Evolutionary conservation across 768 basidiomycete genomes (phyloP), one percentile per base, ranked within the genome.

Genomic region (Chalciporus chontae): DNA sequence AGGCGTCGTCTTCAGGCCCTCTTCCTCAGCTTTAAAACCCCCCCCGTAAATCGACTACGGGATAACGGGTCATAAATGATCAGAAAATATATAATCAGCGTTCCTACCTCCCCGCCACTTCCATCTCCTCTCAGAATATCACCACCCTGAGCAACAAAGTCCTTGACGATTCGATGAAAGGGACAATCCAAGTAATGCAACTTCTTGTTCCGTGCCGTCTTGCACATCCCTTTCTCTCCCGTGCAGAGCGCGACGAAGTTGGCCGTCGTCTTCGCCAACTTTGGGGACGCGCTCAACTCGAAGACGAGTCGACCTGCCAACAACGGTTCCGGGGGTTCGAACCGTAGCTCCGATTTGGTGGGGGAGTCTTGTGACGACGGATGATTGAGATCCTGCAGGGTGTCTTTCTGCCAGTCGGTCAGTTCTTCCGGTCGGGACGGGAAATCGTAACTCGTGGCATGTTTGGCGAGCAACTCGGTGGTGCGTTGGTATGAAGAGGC

Each of bases 71-170:
- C 39, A 53, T 40, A 49, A 45, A 43, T 49, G 18, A 42, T 43
- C 39, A 24, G 31, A 34, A 15, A 24, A 17, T 34, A 26, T 26
- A 26, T 34, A 26, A 38, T 47, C 36, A 46, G 24, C 38, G 38
- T 36, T 64, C 66, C 54, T 61, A 80, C 73, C 74, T 81, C 79
- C 13, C 80, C 80, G 1, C 78, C 77, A 44, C 69, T 73, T 29
- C 79, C 79, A 56, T 80, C 79, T 5, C 73, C 71, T 39, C 78
- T 59, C 18, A 77, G 78, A 34, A 79, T 65, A 56, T 81, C 78
- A 6, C 78, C 78, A n/a, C 75, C 74, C 56, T 82, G 79, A 1
- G 75, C 73, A 4, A 80, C 68, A 44, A 79, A 81, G 13, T 68
- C 77, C 52, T 69, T 67, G 40, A 74, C 71, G 55, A 77, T 67